Conservation (phyloP, 768 basidiomycete genomes). For the Pulveroboletus ravenelii region DNA sequence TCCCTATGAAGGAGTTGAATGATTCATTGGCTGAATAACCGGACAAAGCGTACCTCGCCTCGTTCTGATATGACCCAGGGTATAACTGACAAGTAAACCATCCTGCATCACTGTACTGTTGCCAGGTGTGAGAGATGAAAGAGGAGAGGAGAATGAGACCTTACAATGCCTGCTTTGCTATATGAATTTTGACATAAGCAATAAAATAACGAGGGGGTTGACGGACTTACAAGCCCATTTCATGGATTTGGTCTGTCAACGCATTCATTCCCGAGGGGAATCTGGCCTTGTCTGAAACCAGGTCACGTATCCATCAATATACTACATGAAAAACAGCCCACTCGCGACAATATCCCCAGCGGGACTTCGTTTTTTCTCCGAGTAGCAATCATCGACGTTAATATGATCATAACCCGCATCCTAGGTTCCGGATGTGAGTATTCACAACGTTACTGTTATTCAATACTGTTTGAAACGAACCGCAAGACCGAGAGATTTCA, state of each 20-base stretch:
- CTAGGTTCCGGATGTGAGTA: slow-evolving; percentile 27
- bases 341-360: slow-evolving; percentile 55
- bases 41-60: slow-evolving; percentile 41
- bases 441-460: background rate
- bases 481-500: slow-evolving; percentile 49
- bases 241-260: slow-evolving; percentile 52
- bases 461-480: slow-evolving; percentile 29
- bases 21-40: background rate
- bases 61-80: slow-evolving; percentile 62
- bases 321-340: slow-evolving; percentile 14
- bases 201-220: background rate
- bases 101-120: slow-evolving; percentile 61
- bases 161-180: slow-evolving; percentile 60
- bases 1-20: slow-evolving; percentile 37
- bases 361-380: slow-evolving; percentile 49
- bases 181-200: background rate
- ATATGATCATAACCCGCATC: slow-evolving; percentile 55
- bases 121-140: slow-evolving; percentile 2
- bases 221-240: slow-evolving; percentile 48
- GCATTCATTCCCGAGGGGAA: slow-evolving; percentile 58
- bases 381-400: slow-evolving; percentile 64
- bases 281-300: slow-evolving; percentile 38
- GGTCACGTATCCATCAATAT: background rate
- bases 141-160: slow-evolving; percentile 14
- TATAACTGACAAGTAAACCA: slow-evolving; percentile 65